These are phyloP conservation scores for Komagataea norvegica DNA, from an alignment of 1,139 yeast genomes.

Conservation along the genomic window DNA sequence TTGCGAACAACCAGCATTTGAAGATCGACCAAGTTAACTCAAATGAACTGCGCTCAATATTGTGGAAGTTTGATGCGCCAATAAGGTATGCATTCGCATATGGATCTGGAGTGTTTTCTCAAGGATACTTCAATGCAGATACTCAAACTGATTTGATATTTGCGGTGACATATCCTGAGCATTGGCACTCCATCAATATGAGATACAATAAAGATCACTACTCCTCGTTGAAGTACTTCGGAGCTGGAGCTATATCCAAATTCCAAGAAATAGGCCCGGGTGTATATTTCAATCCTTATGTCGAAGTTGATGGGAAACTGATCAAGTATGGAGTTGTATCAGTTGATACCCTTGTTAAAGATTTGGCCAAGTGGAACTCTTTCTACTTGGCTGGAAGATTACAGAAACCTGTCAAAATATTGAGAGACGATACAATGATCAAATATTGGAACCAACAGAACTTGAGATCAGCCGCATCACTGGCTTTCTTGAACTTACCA, in stretches of 20 bases:
- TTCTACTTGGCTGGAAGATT: constrained; percentile 88
- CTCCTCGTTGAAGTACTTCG: constrained; percentile 57
- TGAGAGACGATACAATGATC: constrained; percentile 58
- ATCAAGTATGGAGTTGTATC: constrained; percentile 88
- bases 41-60: constrained; percentile 44
- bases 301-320: constrained; percentile 53
- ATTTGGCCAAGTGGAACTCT: constrained; percentile 76
- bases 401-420: constrained; percentile 85
- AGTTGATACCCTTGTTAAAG: constrained; percentile 53
- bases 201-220: constrained; percentile 68
- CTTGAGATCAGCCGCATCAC: constrained; percentile 68
- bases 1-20: constrained; percentile 56
- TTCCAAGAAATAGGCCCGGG: constrained; percentile 84
- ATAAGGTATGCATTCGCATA: constrained; percentile 80
- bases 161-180: constrained; percentile 66
- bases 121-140: constrained; percentile 41
- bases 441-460: constrained; percentile 71
- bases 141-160: constrained; percentile 88
- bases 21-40: constrained; percentile 41
- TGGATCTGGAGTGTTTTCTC: constrained; percentile 92
- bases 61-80: constrained; percentile 62
- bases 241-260: constrained; percentile 52
- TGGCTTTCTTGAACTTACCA: constrained; percentile 57
- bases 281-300: constrained; percentile 89
- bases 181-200: constrained; percentile 74